Percentiles rank a stretch among this genome's conserved stretches.
Evolutionary conservation across 2,329 filamentous ascomycete species (phyloP).

Genomic region (Arthrobotrys entomopaga): DNA sequence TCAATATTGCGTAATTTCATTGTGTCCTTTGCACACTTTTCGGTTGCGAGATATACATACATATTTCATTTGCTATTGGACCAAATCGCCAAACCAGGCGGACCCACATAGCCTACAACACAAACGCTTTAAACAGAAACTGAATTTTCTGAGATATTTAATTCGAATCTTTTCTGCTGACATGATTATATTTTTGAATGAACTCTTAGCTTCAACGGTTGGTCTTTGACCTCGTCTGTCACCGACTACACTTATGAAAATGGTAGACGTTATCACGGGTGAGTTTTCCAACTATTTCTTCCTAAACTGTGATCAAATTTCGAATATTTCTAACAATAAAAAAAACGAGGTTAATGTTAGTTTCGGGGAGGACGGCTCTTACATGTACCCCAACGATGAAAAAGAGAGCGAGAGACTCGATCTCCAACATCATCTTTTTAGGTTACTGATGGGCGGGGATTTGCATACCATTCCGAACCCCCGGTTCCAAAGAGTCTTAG

Average conservation of each 20-base stretch:
- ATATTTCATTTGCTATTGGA: too few species aligned
- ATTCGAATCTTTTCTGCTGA: not conserved
- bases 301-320: not conserved
- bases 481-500: conserved; percentile 30
- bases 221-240: conserved; percentile 61
- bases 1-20: not conserved
- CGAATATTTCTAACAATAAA: not conserved
- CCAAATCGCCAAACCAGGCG: too few species aligned
- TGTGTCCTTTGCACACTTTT: too few species aligned
- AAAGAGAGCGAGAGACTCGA: conserved; percentile 42
- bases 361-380: conserved; percentile 32
- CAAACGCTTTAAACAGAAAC: not conserved
- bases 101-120: not conserved
- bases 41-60: too few species aligned
- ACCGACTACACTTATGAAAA: conserved; percentile 65
- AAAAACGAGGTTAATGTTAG: conserved; percentile 2
- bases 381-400: conserved; percentile 44
- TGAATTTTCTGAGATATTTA: not conserved
- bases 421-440: conserved; percentile 49
- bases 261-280: conserved; percentile 64
- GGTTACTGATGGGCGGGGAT: conserved; percentile 45
- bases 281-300: not conserved
- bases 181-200: not conserved
- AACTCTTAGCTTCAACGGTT: conserved; percentile 26
- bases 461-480: conserved; percentile 47